These are phyloP conservation scores for Limnomonas spitsbergensis DNA, from an alignment of 139 green algal genomes.

Conservation along the genomic window DNA sequence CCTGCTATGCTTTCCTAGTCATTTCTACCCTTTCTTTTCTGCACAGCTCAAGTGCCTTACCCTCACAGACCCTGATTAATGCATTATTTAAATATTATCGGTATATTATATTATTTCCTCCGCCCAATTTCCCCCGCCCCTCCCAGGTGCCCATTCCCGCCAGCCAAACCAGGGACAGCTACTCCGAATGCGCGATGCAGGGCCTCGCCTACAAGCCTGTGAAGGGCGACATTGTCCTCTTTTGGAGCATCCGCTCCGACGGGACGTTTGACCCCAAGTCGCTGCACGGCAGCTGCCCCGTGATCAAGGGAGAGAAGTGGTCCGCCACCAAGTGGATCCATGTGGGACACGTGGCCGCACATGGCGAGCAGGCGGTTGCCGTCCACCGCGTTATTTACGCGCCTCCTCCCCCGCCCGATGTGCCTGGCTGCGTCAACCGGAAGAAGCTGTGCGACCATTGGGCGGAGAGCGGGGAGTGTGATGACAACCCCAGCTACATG, in stretches of 20 bases:
- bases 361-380: background rate
- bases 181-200: conserved; percentile 49
- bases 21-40: too few species aligned
- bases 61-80: too few species aligned
- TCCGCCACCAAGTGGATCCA: conserved; percentile 47
- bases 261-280: conserved; percentile 22
- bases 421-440: conserved; percentile 37
- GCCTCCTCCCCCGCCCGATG: conserved; percentile 34
- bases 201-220: conserved; percentile 47
- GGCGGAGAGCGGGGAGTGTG: conserved; percentile 35
- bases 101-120: too few species aligned
- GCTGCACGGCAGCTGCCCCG: conserved; percentile 49
- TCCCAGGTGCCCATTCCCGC: conserved; percentile 23
- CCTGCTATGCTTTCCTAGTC: too few species aligned
- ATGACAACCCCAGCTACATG: conserved; percentile 35
- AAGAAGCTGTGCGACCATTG: conserved; percentile 32
- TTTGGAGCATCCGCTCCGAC: background rate
- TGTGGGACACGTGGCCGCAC: background rate
- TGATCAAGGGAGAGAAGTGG: conserved; percentile 49
- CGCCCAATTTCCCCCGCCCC: too few species aligned
- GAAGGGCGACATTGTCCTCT: conserved; percentile 39
- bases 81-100: too few species aligned
- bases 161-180: conserved; percentile 25
- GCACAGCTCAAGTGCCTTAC: too few species aligned
- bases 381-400: conserved; percentile 23